These are phyloP conservation scores for Pestalotiopsis sp. DNA, from an alignment of 2,329 filamentous ascomycete species.

Conservation along the genomic window DNA sequence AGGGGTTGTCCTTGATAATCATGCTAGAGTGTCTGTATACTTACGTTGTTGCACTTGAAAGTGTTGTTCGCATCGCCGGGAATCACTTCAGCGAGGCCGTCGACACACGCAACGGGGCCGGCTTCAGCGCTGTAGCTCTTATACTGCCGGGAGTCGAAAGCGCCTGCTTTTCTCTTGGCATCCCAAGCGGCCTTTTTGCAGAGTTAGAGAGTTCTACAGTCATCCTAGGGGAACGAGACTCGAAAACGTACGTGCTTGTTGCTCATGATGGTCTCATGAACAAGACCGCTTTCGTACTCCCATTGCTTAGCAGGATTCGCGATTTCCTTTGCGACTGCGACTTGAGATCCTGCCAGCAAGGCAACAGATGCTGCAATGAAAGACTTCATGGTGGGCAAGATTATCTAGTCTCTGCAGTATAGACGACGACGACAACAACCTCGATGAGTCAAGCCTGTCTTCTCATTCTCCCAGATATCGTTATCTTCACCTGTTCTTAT, in stretches of 20 bases:
- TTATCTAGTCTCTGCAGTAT: neutral
- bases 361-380: neutral
- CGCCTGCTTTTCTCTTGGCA: neutral
- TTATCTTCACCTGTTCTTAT: neutral
- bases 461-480: neutral
- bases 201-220: neutral
- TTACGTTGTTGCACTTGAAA: conserved; percentile 44
- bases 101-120: conserved; percentile 32
- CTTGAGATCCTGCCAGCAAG: conserved; percentile 2
- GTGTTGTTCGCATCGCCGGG: conserved; percentile 47
- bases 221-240: too few relatives aligned
- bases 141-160: conserved; percentile 9
- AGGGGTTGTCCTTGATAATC: neutral
- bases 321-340: conserved; percentile 8
- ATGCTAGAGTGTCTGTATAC: neutral
- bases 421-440: neutral
- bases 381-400: neutral
- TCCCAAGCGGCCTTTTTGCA: conserved; percentile 9
- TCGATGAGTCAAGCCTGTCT: neutral
- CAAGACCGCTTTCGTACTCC: conserved; percentile 13
- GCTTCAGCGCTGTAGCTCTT: conserved; percentile 8
- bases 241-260: conserved; percentile 11
- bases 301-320: conserved; percentile 7
- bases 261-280: conserved; percentile 15
- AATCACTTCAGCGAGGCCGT: conserved; percentile 44